Base-by-base conservation (phyloP, 768 basidiomycete species). In the Tricholoma sp. region DNA sequence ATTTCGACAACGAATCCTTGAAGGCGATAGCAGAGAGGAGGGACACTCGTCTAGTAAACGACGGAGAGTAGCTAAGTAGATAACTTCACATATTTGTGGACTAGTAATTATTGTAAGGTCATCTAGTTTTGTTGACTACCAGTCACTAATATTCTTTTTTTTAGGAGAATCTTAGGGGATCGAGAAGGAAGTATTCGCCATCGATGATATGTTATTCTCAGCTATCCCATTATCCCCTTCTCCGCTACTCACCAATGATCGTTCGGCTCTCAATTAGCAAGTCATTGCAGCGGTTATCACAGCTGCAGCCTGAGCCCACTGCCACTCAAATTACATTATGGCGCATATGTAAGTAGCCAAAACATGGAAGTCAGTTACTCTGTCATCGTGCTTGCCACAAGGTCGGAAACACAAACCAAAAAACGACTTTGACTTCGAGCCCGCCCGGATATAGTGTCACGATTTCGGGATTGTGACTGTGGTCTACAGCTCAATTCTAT, bases 261-360 rank as follows among this genome's bases (percentile, higher is more conserved):
- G 66, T 75, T 34, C 73, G 24, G 47, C 74, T 77, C 11, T 64
- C 65, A 19, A 24, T 77, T 6, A 46, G 35, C n/a, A 46, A 27
- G 43, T 47, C 5, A 34, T 65, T 10, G 52, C 56, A 47, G 56
- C 63, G 57, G 49, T 59, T 9, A 61, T 58, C 47, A 39, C 63
- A 11, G 66, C 63, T 8, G 21, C 64, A 4, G 21, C 64, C 4
- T 58, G n/a, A 66, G 12, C 66, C 68, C 11, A 76, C 65, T 57
- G 64, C 71, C 11, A 75, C 79, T 7, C 70, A 76, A 31, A 71
- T 72, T 8, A 85, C 85, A 52, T 72, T 96, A 43, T 78, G 82
- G 34, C 82, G 91, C 16, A 94, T 97, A n/a, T n/a, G n/a, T n/a
- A n/a, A n/a, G n/a, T n/a, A 79, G 90, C 91, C 1, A 80, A 84